Evolutionary conservation across 2,329 filamentous ascomycete species (phyloP), one percentile per base, ranked within the genome.

Genomic region (Aspergillus neoniger): DNA sequence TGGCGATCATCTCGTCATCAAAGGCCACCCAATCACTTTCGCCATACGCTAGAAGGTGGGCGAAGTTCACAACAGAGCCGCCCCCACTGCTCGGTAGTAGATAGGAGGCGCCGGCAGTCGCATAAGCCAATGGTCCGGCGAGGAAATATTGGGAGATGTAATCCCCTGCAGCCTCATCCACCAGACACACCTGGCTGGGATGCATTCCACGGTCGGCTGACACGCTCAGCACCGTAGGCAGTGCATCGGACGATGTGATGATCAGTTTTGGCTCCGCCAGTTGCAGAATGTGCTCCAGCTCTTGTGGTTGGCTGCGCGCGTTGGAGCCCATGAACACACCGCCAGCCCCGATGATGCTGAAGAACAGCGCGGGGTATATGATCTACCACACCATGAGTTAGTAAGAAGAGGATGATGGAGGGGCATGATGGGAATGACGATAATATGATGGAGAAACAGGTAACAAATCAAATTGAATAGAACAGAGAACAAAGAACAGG

Each of bases 311-410:
- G 63, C 80, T 83, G 14, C 76, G 74, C 4, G 80, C 77, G 64
- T 85, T 85, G 15, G 80, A 77, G n/a, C 81, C 82, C 63, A 82
- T 81, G 68, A 81, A 83, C 43, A 81, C 72, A 54, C 79, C 81
- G 15, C 79, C 79, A 38, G 79, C 77, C 23, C 79, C 81, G 63
- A 83, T 77, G 57, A 76, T 72, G 38, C 68, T 64, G 60, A 72
- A 76, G 58, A 77, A 76, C 10, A 77, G 67, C 17, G 75, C 73
- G 50, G 74, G 74, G 63, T 77, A 77, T 60, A 76, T 61, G 60
- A 77, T 74, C 75, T 77, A 66, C 67, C 52, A 54, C 21, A 17
- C 17, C 43, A 38, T 58, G 50, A 55, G 61, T 72, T 47, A 69
- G 69, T 47, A 55, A 55, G 49, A 36, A 58, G 48, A 44, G 17